Evolutionary conservation across 257 asterid species (phyloP), one percentile per base, ranked within the genome.

Genomic region (Echites panduratus): DNA sequence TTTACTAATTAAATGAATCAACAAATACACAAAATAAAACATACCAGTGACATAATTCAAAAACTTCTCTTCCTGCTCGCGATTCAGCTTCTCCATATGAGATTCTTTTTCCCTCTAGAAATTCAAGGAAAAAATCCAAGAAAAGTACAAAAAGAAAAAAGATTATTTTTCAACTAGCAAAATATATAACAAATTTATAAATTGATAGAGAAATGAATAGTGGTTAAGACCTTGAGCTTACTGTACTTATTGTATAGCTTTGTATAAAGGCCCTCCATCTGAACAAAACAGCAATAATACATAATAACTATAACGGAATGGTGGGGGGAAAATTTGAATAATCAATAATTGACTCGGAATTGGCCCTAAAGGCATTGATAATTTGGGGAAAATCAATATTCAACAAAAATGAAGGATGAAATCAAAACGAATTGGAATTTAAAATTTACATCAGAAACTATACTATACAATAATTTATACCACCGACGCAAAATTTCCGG

Each of bases 31-130:
- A 11, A 58, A 41, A 66, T 3, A 22, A 16, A 58, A 43, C 13
- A 41, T 72, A 92, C 98, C 98, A 71, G 82, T 66, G 43, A 63
- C 86, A 84, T 64, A 90, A 41, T 85, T 81, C 82, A 80, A 17
- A 80, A 92, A 92, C 77, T 87, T 92, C 75, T 47, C 80, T 85
- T 92, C 98, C 75, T 92, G 98, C 0, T 87, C 92, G 16, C 70
- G 81, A 72, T 87, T 90, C 79, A 86, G 80, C 73, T 85, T 70
- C 79, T 92, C 98, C 77, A 85, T 50, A 52, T 70, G 76, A n/a
- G 87, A 43, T 65, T 92, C 92, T 69, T 85, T 90, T 70, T 84
- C 89, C 54, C 78, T 84, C 98, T 92, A 53, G 26, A 70, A 70
- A 52, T 29, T 24, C 12, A 41, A 56, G 8, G 13, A 32, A 27